A percentile compares a stretch with the other conserved stretches of the same genome.
These are phyloP conservation scores for Yarrowia bubula DNA, from an alignment of 805 yeast species.

Conservation along the genomic window DNA sequence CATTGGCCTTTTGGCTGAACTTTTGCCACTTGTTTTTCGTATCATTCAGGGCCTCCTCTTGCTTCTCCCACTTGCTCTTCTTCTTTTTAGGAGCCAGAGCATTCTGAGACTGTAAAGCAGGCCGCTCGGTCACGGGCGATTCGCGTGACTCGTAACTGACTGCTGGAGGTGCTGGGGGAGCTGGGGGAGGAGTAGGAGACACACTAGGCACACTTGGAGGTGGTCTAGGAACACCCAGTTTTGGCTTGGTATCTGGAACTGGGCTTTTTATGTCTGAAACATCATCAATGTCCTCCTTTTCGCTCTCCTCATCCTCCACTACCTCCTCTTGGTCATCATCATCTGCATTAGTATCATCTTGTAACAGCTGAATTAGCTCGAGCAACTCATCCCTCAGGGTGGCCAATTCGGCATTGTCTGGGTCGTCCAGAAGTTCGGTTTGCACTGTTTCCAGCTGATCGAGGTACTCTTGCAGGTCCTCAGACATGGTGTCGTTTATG, in stretches of 20 bases:
- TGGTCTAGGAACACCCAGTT: not conserved
- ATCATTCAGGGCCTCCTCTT: constrained; percentile 18
- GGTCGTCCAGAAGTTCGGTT: constrained; percentile 15
- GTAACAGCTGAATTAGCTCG: constrained; percentile 21
- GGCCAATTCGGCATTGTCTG: constrained; percentile 11
- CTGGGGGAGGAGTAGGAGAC: not conserved
- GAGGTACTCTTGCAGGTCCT: constrained; percentile 20
- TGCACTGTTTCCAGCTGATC: constrained; percentile 26
- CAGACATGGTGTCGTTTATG: not conserved
- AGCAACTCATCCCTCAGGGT: constrained; percentile 25
- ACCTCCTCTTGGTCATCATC: not conserved
- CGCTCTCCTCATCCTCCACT: not conserved
- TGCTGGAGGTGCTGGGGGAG: not conserved
- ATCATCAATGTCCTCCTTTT: not conserved
- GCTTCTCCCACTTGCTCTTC: constrained; percentile 24
- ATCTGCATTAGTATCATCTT: constrained; percentile 26
- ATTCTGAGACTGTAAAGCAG: constrained; percentile 6
- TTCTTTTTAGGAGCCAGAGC: constrained; percentile 12
- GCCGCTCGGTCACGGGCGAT: not conserved
- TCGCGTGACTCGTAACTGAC: not conserved
- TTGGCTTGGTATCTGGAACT: not conserved
- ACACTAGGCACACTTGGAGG: not conserved
- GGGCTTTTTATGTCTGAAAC: not conserved
- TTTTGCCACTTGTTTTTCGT: constrained; percentile 21
- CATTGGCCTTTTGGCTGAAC: constrained; percentile 17